A percentile compares a stretch with the other conserved stretches of the same genome.
phyloP scores from a whole-genome alignment of 805 yeast genomes.

The Metschnikowia noctiluminum region DNA sequence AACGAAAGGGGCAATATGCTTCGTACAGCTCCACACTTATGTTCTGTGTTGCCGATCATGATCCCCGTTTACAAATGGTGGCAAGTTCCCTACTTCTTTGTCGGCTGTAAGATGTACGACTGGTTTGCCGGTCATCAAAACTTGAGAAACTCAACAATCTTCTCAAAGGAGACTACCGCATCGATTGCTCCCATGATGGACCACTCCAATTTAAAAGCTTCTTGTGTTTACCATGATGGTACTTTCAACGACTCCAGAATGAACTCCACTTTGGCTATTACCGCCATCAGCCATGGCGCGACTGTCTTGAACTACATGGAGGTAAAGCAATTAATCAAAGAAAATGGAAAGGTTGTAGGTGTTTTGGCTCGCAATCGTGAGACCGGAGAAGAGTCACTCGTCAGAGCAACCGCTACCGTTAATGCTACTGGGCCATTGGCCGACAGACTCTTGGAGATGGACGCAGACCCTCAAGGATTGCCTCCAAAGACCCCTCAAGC shows the following conservation, averaged over 20 bases:
- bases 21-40: constrained; percentile 88
- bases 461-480: constrained; percentile 61
- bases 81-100: constrained; percentile 93
- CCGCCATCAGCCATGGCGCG: constrained; percentile 86
- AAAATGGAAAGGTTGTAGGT: constrained; percentile 63
- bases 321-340: constrained; percentile 72
- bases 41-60: constrained; percentile 83
- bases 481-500: constrained; percentile 50
- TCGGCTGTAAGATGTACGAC: constrained; percentile 89
- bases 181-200: constrained; percentile 86
- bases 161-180: constrained; percentile 61
- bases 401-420: constrained; percentile 71
- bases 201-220: constrained; percentile 74
- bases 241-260: constrained; percentile 89
- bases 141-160: constrained; percentile 70
- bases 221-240: constrained; percentile 93
- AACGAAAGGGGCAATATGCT: constrained; percentile 84
- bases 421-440: constrained; percentile 96
- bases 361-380: constrained; percentile 72
- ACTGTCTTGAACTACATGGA: constrained; percentile 84
- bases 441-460: constrained; percentile 84
- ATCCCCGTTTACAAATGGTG: constrained; percentile 95
- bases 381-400: constrained; percentile 57
- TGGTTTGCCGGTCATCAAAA: constrained; percentile 88
- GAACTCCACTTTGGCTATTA: constrained; percentile 79